These are phyloP conservation scores for Fusarium nygamai DNA, from an alignment of 2,329 filamentous ascomycete species.

Conservation along the genomic window DNA sequence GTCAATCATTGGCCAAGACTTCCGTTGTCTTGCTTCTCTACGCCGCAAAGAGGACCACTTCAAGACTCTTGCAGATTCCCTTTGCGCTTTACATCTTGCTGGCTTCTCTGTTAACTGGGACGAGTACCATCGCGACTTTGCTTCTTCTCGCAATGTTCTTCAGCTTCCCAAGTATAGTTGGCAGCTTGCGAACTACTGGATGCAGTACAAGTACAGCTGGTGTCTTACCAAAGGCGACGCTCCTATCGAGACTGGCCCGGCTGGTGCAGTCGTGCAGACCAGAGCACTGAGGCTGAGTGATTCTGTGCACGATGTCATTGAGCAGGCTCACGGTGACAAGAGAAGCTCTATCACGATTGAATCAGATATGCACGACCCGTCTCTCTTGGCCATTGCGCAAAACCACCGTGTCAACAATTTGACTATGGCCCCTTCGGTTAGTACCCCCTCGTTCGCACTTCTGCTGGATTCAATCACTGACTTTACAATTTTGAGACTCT, in stretches of 20 bases:
- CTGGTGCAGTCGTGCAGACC: fast-evolving
- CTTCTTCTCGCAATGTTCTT: constrained; percentile 58
- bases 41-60: constrained; percentile 72
- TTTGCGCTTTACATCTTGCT: constrained; percentile 66
- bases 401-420: background rate
- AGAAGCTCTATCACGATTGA: background rate
- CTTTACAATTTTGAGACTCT: background rate
- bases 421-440: background rate
- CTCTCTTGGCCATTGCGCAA: background rate
- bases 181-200: constrained; percentile 78
- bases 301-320: background rate
- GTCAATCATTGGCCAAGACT: constrained; percentile 63
- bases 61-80: constrained; percentile 68
- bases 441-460: fast-evolving
- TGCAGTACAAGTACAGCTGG: constrained; percentile 74
- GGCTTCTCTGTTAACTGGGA: constrained; percentile 73
- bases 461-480: background rate
- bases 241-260: background rate
- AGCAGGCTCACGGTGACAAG: background rate
- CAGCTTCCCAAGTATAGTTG: constrained; percentile 76
- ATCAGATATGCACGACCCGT: background rate
- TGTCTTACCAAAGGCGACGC: constrained; percentile 69
- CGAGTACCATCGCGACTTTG: constrained; percentile 70
- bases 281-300: background rate
- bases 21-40: constrained; percentile 66